Conservation (phyloP, 192 early-diverging fungal species). For the Backusella mclennaniae region DNA sequence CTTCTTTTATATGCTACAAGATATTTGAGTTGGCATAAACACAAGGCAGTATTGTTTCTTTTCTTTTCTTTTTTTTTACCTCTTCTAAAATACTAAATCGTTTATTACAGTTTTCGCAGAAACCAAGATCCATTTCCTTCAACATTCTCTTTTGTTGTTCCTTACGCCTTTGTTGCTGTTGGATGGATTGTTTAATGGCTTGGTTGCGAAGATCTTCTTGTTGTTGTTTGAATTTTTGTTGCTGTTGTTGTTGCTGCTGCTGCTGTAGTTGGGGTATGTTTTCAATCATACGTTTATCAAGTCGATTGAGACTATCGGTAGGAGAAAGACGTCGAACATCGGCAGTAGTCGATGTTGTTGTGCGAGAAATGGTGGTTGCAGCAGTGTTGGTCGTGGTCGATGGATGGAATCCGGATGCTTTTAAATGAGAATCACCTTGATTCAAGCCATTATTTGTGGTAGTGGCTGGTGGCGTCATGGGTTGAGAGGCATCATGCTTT, state of each 20-base stretch:
- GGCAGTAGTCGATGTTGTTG: background rate
- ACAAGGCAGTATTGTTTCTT: background rate
- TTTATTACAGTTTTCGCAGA: slow-evolving; percentile 16
- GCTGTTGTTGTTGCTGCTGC: background rate
- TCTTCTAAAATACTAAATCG: slow-evolving; percentile 8
- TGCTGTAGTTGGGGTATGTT: background rate
- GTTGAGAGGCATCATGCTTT: background rate
- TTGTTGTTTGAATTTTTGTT: background rate
- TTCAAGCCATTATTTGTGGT: background rate
- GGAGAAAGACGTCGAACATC: background rate
- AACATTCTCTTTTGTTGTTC: background rate
- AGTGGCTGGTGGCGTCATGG: background rate
- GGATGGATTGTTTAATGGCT: background rate
- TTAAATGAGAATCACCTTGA: background rate
- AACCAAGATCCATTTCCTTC: slow-evolving; percentile 7
- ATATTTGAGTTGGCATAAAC: background rate
- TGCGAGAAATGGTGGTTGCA: background rate
- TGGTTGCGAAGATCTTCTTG: background rate
- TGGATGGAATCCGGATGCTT: slow-evolving; percentile 12
- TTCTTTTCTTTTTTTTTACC: background rate
- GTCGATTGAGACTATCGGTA: slow-evolving; percentile 4
- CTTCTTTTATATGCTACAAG: slow-evolving; percentile 12
- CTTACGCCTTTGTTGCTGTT: background rate
- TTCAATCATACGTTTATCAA: slow-evolving; percentile 11
- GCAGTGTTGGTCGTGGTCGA: background rate